Evolutionary conservation across 176 grass and related monocot genomes (phyloP), one percentile per base, ranked within the genome.

Genomic region (Musa beccarii): DNA sequence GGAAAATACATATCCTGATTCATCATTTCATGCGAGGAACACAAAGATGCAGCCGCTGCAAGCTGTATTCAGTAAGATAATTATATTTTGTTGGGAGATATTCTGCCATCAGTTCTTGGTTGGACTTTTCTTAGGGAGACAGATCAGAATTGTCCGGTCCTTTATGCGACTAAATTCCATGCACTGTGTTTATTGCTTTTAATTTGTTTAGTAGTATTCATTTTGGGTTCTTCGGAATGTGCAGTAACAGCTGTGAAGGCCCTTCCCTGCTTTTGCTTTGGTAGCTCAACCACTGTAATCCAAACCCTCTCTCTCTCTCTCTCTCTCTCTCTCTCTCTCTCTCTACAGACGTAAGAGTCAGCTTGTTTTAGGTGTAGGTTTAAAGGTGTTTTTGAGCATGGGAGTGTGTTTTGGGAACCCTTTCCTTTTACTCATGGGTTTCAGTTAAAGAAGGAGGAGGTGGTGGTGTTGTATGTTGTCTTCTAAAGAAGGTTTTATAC

Each of bases 381-480:
- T 61, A 61, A 61, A 61, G 57, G 57, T 61, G 57, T n/a, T 61
- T 61, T 61, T 61, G 57, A 61, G 57, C 9, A 8, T 61, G 34
- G 34, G 34, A 43, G 14, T 61, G 17, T 61, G 3, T 7, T 61
- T 61, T 21, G 12, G 16, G 57, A 17, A n/a, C 34, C 4, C 34
- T 43, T 43, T 43, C 34, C 34, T 43, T 43, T 43, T 43, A 43
- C 34, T 43, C 67, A 79, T 78, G 24, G 63, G 51, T 88, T 89
- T 89, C 82, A 73, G 84, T 89, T 91, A 85, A 91, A 81, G 71
- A 83, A 83, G 34, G 4, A 43, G 34, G 34, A 6, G 34, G 34
- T 43, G 34, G 34, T 43, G 34, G 34, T 43, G 34, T 5, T 43
- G 34, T 43, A 43, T 43, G 34, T 43, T 43, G 34, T 6, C 34